These are phyloP conservation scores for Fusarium sp. DNA, from an alignment of 2,329 filamentous ascomycete genomes.

Conservation along the genomic window DNA sequence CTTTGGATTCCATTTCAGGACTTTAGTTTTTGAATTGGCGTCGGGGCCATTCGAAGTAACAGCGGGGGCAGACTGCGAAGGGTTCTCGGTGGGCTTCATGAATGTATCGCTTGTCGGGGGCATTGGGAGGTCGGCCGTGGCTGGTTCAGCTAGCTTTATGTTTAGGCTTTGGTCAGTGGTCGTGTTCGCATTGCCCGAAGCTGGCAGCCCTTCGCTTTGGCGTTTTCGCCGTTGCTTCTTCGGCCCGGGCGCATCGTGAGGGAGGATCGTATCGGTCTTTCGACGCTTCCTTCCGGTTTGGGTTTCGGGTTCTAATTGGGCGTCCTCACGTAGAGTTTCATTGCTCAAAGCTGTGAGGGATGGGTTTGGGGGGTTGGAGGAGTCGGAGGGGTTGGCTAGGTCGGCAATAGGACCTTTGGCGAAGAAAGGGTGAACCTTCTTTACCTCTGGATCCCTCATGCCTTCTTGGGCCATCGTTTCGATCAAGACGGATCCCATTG, in stretches of 20 bases:
- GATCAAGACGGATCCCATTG: conserved; percentile 62
- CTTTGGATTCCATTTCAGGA: conserved; percentile 70
- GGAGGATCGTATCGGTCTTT: conserved; percentile 55
- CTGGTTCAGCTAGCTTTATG: conserved; percentile 9
- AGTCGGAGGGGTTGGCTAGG: conserved; percentile 9
- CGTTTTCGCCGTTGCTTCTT: conserved; percentile 50
- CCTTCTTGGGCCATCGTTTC: conserved; percentile 62
- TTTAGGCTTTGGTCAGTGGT: conserved; percentile 30
- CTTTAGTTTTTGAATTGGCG: conserved; percentile 57
- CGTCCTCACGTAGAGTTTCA: conserved; percentile 12
- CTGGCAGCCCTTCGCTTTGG: conserved; percentile 28
- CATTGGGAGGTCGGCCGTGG: conserved; percentile 19
- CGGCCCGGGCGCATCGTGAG: conserved; percentile 41
- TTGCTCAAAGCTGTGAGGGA: conserved; percentile 1
- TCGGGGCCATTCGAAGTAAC: conserved; percentile 27
- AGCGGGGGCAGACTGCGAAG: conserved; percentile 10
- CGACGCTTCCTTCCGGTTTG: conserved; percentile 59
- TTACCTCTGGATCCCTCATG: conserved; percentile 53
- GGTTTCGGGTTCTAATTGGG: conserved; percentile 41
- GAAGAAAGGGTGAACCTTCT: conserved; percentile 72
- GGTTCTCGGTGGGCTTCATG: conserved; percentile 3
- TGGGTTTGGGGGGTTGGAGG: conserved; percentile 11
- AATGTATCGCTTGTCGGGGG: conserved; percentile 37
- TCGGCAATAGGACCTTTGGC: conserved; percentile 46
- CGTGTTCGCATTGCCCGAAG: conserved; percentile 22